These are phyloP conservation scores for Copromyces sp. DNA, from an alignment of 495 filamentous ascomycete genomes.

Conservation along the genomic window DNA sequence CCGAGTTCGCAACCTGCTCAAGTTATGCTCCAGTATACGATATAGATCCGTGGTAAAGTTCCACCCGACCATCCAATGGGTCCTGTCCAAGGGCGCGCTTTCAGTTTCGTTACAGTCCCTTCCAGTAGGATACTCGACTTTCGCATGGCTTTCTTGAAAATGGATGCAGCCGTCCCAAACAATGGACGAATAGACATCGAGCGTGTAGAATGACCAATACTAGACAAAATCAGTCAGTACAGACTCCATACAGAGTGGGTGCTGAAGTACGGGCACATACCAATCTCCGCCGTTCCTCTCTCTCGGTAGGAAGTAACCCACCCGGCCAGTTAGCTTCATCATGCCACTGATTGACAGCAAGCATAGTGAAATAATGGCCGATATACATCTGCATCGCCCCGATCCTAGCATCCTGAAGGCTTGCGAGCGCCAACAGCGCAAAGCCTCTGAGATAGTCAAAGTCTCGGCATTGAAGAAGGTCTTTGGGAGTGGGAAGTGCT, in stretches of 20 bases:
- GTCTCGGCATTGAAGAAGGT: slow-evolving; percentile 26
- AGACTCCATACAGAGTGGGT: neutral
- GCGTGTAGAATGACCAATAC: slow-evolving; percentile 46
- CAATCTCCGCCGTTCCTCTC: slow-evolving; percentile 37
- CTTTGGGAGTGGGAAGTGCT: slow-evolving; percentile 22
- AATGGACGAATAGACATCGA: slow-evolving; percentile 40
- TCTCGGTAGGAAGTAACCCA: slow-evolving; percentile 32
- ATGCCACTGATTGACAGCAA: slow-evolving; percentile 35
- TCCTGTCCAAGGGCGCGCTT: slow-evolving; percentile 7
- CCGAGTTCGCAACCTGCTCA: slow-evolving; percentile 18
- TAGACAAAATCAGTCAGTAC: slow-evolving; percentile 10
- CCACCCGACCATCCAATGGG: slow-evolving; percentile 41
- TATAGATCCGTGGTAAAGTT: slow-evolving; percentile 45
- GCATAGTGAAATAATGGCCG: slow-evolving; percentile 36
- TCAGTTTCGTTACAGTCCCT: slow-evolving; percentile 29
- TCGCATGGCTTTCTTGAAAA: slow-evolving; percentile 33
- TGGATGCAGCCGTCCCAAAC: slow-evolving; percentile 39
- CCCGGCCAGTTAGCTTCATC: slow-evolving; percentile 42
- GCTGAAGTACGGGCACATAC: slow-evolving; percentile 16
- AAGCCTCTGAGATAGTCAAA: slow-evolving; percentile 38
- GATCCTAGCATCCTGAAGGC: slow-evolving; percentile 38
- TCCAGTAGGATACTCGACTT: slow-evolving; percentile 36
- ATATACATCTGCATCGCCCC: slow-evolving; percentile 39
- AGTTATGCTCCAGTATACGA: slow-evolving; percentile 37
- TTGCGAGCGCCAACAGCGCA: slow-evolving; percentile 36